Percentiles rank a stretch among this genome's conserved stretches.
Conservation (phyloP, 192 early-diverging fungal genomes). For the Backusella morwellensis region DNA sequence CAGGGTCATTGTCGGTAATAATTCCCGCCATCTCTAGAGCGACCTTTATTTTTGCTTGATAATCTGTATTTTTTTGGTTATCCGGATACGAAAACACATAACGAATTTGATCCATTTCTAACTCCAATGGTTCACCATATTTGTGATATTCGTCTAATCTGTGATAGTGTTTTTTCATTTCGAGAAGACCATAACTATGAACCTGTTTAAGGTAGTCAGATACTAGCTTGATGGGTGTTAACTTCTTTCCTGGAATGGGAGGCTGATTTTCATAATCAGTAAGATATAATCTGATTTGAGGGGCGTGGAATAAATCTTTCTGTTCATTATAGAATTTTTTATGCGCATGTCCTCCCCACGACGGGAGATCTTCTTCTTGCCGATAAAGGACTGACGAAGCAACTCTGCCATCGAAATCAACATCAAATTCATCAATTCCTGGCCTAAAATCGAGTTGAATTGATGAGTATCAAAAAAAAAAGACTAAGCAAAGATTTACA, state of each 20-base stretch:
- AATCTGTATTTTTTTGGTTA: no score
- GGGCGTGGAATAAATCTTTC: background rate
- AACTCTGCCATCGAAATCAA: background rate
- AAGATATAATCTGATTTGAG: background rate
- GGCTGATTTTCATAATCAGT: background rate
- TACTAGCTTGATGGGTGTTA: background rate
- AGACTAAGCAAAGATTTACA: background rate
- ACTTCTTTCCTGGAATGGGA: background rate
- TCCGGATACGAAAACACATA: no score
- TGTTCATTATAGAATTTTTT: background rate
- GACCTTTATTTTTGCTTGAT: no score
- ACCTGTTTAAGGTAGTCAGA: background rate
- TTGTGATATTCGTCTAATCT: no score
- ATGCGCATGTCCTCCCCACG: background rate
- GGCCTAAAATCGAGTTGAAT: background rate
- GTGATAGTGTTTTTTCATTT: background rate
- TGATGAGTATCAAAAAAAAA: background rate
- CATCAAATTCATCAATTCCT: background rate
- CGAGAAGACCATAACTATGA: background rate
- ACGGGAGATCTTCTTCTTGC: background rate
- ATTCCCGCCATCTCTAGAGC: no score
- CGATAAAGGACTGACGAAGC: background rate
- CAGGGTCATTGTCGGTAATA: no score
- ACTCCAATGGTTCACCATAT: no score
- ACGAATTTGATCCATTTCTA: no score